Evolutionary conservation across 2,329 filamentous ascomycete genomes (phyloP).

Genomic region (Colletotrichum spinosum): DNA sequence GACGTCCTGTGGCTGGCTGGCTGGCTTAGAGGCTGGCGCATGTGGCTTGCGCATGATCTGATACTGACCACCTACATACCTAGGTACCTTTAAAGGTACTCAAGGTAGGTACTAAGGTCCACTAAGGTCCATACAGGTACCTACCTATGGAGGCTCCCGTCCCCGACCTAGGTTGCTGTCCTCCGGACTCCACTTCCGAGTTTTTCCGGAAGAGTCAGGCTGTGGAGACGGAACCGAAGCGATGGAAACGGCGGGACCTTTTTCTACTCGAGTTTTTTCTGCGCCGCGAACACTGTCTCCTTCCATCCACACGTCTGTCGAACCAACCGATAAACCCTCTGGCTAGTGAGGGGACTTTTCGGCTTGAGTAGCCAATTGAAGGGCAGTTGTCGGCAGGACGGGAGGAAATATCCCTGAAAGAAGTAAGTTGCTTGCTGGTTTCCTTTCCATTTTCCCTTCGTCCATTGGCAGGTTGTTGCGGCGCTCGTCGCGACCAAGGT

Average conservation of each 20-base stretch:
- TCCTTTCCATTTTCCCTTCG: slow-evolving; percentile 20
- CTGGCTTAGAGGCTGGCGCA: too few relatives aligned
- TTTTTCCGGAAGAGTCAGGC: slow-evolving; percentile 28
- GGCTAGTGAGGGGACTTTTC: slow-evolving; percentile 30
- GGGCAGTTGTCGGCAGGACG: slow-evolving; percentile 37
- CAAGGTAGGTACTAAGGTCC: too few relatives aligned
- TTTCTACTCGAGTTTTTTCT: slow-evolving; percentile 36
- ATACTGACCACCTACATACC: too few relatives aligned
- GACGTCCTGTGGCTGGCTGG: too few relatives aligned
- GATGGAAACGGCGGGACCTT: slow-evolving; percentile 31
- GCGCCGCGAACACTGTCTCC: slow-evolving; percentile 7
- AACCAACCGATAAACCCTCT: slow-evolving; percentile 29
- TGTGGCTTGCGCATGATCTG: not conserved
- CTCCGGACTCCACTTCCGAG: slow-evolving; percentile 8
- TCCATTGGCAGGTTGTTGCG: slow-evolving; percentile 9
- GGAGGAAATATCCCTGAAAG: slow-evolving; percentile 37
- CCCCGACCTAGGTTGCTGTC: not conserved
- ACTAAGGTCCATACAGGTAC: too few relatives aligned
- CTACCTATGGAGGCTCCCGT: too few relatives aligned
- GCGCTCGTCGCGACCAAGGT: slow-evolving; percentile 7
- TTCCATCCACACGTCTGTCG: slow-evolving; percentile 35
- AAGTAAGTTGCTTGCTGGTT: slow-evolving; percentile 38
- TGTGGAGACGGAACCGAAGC: slow-evolving; percentile 31
- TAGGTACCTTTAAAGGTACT: too few relatives aligned
- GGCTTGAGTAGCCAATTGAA: slow-evolving; percentile 39